Percentiles rank a stretch among this genome's conserved stretches.
phyloP scores from a whole-genome alignment of 257 asterid genomes.

The Capsicum rhomboideum region DNA sequence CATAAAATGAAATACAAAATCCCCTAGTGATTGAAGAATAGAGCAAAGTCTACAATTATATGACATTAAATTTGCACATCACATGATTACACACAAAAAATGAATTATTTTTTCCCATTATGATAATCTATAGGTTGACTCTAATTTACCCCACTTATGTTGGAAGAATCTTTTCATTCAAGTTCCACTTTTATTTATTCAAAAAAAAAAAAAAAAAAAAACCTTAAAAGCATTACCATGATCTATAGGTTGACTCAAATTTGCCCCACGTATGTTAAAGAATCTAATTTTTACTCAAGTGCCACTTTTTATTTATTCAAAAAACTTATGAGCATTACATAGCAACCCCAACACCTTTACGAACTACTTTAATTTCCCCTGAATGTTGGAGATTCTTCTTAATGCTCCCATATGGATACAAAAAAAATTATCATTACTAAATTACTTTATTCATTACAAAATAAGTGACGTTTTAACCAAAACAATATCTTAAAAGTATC shows the following conservation, averaged over 20 bases:
- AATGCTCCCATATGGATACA: neutral
- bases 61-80: neutral
- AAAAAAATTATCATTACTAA: neutral
- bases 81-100: neutral
- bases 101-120: neutral
- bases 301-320: neutral
- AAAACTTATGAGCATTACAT: neutral
- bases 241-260: neutral
- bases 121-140: neutral
- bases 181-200: neutral
- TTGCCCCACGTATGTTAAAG: neutral
- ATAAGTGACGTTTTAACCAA: too few relatives aligned
- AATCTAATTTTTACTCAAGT: neutral
- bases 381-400: conserved; percentile 9
- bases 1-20: neutral
- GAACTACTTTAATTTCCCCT: neutral
- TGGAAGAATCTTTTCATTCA: neutral
- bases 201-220: neutral
- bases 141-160: neutral
- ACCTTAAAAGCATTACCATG: neutral
- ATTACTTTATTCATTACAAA: too few relatives aligned
- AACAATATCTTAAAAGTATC: neutral
- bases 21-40: neutral
- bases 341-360: neutral
- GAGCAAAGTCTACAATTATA: neutral